These are phyloP conservation scores for Leccinum pachyderme DNA, from an alignment of 1,284 basidiomycete species.

Conservation along the genomic window DNA sequence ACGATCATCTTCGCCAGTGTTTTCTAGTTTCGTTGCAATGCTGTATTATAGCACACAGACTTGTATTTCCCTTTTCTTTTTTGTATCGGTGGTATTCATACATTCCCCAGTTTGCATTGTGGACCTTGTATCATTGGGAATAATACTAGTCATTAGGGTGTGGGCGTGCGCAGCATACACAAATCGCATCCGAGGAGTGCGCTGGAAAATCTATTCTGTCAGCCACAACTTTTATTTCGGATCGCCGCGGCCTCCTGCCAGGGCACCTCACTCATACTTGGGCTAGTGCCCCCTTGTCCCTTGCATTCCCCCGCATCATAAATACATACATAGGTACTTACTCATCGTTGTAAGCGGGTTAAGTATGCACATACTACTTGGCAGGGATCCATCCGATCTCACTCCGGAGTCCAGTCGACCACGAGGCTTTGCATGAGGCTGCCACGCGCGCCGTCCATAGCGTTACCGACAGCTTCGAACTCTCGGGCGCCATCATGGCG, in stretches of 20 bases:
- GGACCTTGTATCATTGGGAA: no score
- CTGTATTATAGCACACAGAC: constrained; percentile 12
- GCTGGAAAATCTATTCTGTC: not conserved
- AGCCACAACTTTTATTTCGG: no score
- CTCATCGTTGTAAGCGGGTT: no score
- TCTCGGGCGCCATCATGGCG: not conserved
- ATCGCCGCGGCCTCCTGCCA: not conserved
- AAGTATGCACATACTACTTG: no score
- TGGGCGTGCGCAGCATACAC: not conserved
- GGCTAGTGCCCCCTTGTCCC: not conserved
- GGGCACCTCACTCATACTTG: no score
- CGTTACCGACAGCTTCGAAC: not conserved
- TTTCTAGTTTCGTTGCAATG: not conserved
- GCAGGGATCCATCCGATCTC: not conserved
- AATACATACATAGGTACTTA: no score
- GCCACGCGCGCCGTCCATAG: not conserved
- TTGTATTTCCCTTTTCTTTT: not conserved
- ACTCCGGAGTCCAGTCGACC: not conserved
- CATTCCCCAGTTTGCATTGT: not conserved
- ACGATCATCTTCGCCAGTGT: not conserved
- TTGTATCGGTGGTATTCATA: not conserved
- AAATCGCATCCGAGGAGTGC: not conserved
- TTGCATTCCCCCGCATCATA: not conserved
- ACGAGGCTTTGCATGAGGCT: no score
- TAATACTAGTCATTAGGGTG: not conserved